phyloP scores from a whole-genome alignment of 352 stramenopile species.

The Globisporangium middletonii region DNA sequence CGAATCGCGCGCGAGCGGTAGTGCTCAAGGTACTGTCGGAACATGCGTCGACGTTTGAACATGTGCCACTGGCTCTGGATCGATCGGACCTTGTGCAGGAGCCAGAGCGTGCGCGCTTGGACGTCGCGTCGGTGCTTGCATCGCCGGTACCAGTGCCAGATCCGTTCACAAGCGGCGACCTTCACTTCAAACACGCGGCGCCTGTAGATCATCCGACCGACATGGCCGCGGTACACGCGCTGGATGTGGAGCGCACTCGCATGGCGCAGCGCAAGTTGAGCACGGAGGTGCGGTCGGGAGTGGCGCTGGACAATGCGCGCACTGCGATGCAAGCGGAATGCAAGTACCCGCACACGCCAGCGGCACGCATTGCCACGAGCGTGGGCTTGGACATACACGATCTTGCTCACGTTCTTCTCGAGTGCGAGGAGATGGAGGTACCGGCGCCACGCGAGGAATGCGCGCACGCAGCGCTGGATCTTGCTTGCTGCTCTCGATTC shows the following conservation, averaged over 20 bases:
- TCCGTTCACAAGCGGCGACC: constrained; percentile 13
- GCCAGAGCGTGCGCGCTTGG: constrained; percentile 27
- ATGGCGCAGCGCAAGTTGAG: constrained; percentile 21
- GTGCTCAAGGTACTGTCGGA: constrained; percentile 29
- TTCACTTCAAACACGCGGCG: constrained; percentile 18
- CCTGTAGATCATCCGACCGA: constrained; percentile 17
- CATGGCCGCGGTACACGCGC: constrained; percentile 38
- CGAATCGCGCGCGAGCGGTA: constrained; percentile 25
- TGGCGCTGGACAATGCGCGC: constrained; percentile 38
- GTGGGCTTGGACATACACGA: constrained; percentile 43
- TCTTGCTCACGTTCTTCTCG: constrained; percentile 23
- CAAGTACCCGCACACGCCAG: constrained; percentile 18
- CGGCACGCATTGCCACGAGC: constrained; percentile 35
- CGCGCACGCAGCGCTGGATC: constrained; percentile 40
- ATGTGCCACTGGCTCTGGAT: constrained; percentile 62
- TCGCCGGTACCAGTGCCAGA: constrained; percentile 50
- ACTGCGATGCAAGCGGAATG: constrained; percentile 19
- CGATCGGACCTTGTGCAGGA: constrained; percentile 38
- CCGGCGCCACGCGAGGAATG: constrained; percentile 42
- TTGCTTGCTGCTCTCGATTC: constrained; percentile 35
- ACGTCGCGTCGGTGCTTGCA: constrained; percentile 33
- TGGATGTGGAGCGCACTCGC: constrained; percentile 38
- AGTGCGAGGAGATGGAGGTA: constrained; percentile 38
- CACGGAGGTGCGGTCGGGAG: constrained; percentile 26
- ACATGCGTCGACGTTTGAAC: constrained; percentile 23